These are phyloP conservation scores for Monilinia polystroma DNA, from an alignment of 2,329 filamentous ascomycete species.

Conservation along the genomic window DNA sequence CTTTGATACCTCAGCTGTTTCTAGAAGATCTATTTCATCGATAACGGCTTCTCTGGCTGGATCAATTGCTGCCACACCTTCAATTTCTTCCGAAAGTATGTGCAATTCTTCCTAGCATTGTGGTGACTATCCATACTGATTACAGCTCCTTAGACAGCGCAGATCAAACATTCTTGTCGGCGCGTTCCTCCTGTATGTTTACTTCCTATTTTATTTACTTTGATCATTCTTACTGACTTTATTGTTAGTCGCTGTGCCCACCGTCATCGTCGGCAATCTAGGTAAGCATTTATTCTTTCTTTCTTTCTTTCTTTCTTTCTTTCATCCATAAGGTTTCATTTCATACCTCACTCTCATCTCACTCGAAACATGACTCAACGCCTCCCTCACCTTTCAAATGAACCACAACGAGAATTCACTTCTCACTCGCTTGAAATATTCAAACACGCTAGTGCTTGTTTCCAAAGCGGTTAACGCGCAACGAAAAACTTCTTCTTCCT, in stretches of 20 bases:
- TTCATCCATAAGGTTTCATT: neutral
- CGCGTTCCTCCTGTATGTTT: neutral
- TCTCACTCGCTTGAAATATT: neutral
- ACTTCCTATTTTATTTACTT: neutral
- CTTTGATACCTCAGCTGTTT: neutral
- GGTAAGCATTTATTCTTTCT: neutral
- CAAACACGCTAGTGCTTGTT: constrained; percentile 17
- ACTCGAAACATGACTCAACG: neutral
- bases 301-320: neutral
- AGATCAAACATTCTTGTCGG: neutral
- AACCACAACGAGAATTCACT: constrained; percentile 10
- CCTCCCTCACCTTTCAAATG: neutral
- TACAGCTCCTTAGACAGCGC: neutral
- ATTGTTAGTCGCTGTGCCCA: neutral
- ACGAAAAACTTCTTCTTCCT: neutral
- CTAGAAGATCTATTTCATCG: neutral
- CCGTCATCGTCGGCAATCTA: neutral
- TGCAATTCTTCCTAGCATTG: too few species aligned
- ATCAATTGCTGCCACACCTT: fast-evolving
- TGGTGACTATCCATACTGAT: neutral
- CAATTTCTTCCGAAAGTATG: neutral
- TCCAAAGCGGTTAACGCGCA: neutral
- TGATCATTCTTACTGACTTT: neutral
- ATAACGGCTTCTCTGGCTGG: neutral
- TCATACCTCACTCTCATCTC: constrained; percentile 1